These are phyloP conservation scores for Discostella stelligeroides DNA, from an alignment of 108 stramenopile species.

Conservation along the genomic window DNA sequence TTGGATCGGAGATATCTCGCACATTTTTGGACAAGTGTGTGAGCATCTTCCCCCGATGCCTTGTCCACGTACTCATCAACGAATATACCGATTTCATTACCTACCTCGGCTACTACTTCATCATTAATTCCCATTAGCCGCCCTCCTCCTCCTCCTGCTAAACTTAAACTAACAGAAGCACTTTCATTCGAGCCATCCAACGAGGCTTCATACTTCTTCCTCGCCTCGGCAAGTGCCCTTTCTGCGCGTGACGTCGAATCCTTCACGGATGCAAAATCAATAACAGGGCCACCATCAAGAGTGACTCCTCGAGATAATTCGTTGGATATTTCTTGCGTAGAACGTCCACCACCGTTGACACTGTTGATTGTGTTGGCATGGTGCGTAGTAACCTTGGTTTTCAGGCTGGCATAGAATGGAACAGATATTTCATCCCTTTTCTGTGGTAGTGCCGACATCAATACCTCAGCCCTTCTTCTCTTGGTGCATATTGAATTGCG, in stretches of 20 bases:
- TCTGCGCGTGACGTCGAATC: slow-evolving; percentile 75
- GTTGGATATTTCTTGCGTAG: slow-evolving; percentile 58
- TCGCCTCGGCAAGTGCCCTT: slow-evolving; percentile 62
- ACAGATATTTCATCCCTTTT: slow-evolving; percentile 2
- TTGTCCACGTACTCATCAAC: slow-evolving; percentile 37
- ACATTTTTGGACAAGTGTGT: slow-evolving; percentile 65
- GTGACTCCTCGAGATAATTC: slow-evolving; percentile 67
- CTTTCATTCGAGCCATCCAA: background rate
- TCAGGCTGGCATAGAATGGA: background rate
- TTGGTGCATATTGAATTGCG: background rate
- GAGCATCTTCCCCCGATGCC: slow-evolving; percentile 42
- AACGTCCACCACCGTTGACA: slow-evolving; percentile 29
- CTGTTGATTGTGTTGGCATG: background rate
- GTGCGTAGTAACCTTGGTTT: background rate
- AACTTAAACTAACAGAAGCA: background rate
- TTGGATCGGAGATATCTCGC: slow-evolving; percentile 69
- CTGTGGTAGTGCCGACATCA: slow-evolving; percentile 13
- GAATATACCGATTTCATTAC: slow-evolving; percentile 76
- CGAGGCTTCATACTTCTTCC: slow-evolving; percentile 51
- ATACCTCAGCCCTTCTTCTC: background rate
- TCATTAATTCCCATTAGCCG: slow-evolving; percentile 85
- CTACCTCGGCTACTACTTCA: slow-evolving; percentile 86
- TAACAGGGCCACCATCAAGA: slow-evolving; percentile 78
- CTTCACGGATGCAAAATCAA: slow-evolving; percentile 82
- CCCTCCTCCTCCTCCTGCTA: slow-evolving; percentile 1